Evolutionary conservation across 495 filamentous ascomycete species (phyloP).

Genomic region (Neohortaea acidophila): DNA sequence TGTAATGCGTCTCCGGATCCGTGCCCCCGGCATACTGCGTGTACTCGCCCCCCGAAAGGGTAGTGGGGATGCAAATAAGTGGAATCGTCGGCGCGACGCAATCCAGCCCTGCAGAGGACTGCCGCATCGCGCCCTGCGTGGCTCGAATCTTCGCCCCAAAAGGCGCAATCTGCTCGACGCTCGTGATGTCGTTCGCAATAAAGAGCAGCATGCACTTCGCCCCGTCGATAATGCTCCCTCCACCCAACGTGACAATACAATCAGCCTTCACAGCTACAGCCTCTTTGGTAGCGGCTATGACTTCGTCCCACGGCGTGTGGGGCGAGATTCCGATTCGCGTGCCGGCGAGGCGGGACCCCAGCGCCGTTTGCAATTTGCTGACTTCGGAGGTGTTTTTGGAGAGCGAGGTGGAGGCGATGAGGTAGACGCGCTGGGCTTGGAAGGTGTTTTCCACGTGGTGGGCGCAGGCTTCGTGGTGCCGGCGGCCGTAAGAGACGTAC

Average conservation of each 20-base stretch:
- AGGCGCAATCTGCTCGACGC: constrained; percentile 4
- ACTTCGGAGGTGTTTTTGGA: constrained; percentile 39
- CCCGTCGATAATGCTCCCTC: constrained; percentile 44
- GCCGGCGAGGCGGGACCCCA: constrained; percentile 37
- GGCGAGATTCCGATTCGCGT: constrained; percentile 42
- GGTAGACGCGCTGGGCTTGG: constrained; percentile 37
- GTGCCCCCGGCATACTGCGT: constrained; percentile 43
- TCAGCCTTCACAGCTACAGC: constrained; percentile 36
- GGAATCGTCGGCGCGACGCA: constrained; percentile 33
- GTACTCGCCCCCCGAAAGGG: constrained; percentile 50
- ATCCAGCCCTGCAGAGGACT: no score
- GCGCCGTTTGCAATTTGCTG: constrained; percentile 28
- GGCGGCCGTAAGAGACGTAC: constrained; percentile 25
- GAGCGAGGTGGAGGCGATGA: constrained; percentile 44
- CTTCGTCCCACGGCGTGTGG: constrained; percentile 45
- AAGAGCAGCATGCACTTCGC: constrained; percentile 40
- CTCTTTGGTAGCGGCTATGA: constrained; percentile 39
- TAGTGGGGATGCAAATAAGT: constrained; percentile 46
- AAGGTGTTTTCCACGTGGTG: constrained; percentile 36
- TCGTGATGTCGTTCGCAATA: constrained; percentile 9
- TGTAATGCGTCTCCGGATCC: constrained; percentile 36
- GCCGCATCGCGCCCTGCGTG: no score
- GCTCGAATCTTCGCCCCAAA: constrained; percentile 6
- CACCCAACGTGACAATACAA: constrained; percentile 45
- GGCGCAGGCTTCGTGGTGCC: constrained; percentile 23